phyloP scores from a whole-genome alignment of 495 filamentous ascomycete species.

The Penicillium antarcticum region DNA sequence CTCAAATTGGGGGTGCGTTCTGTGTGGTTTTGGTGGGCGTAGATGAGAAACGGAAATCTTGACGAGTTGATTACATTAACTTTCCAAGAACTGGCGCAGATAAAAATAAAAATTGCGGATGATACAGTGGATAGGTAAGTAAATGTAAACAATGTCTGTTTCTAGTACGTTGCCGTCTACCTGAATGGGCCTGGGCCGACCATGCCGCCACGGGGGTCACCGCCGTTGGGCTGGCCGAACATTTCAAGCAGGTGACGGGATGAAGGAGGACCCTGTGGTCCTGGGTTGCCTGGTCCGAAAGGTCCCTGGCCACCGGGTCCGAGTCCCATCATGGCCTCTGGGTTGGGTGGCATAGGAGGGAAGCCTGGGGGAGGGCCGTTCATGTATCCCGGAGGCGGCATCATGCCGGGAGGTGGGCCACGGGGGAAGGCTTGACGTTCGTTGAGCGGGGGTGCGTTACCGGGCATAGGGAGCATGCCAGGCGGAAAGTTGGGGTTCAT shows the following conservation, averaged over 20 bases:
- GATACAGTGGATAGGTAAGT: not conserved
- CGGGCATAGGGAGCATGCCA: slow-evolving; percentile 46
- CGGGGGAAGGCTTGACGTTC: slow-evolving; percentile 42
- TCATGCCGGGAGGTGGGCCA: slow-evolving; percentile 47
- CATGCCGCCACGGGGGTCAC: slow-evolving; percentile 39
- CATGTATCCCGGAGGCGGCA: slow-evolving; percentile 51
- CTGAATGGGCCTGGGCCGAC: slow-evolving; percentile 40
- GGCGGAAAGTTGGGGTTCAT: slow-evolving; percentile 42
- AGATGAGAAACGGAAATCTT: slow-evolving; percentile 3
- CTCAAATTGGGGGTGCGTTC: slow-evolving; percentile 9
- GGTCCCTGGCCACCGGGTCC: slow-evolving; percentile 33
- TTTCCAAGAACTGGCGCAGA: slow-evolving; percentile 12
- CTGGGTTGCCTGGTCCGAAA: slow-evolving; percentile 37
- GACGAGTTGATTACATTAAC: slow-evolving; percentile 3
- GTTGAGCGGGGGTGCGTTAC: slow-evolving; percentile 29
- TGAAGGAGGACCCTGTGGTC: slow-evolving; percentile 39
- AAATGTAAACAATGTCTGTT: slow-evolving; percentile 1
- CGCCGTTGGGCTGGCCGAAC: slow-evolving; percentile 41
- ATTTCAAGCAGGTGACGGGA: slow-evolving; percentile 45
- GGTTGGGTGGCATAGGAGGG: slow-evolving; percentile 43
- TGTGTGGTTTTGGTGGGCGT: slow-evolving; percentile 6
- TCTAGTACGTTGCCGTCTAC: slow-evolving; percentile 6
- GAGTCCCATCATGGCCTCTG: slow-evolving; percentile 40
- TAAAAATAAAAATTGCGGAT: slow-evolving; percentile 6
- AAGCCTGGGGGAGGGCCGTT: slow-evolving; percentile 46